Base-by-base conservation (phyloP, 2,329 filamentous ascomycete genomes). In the Aspergillus fumigatiaffinis region DNA sequence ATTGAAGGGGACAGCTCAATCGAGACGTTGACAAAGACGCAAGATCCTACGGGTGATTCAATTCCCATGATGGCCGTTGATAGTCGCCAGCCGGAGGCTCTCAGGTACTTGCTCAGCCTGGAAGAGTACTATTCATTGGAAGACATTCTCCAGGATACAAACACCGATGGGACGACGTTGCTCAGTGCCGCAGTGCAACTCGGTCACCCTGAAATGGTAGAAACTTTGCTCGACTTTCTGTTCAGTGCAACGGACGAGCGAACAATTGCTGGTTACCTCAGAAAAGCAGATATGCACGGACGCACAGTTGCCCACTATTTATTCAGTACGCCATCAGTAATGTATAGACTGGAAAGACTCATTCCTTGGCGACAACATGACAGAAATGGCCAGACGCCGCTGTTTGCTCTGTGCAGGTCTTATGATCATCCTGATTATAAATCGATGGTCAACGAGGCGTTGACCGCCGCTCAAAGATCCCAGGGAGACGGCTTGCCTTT, bases 371-470 rank as follows among this genome's bases (percentile, higher is more conserved):
- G 86, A 57, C 86, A 95, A 73, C 91, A 88, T 64, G 94, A 99
- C 74, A 95, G 92, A 72, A 97, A 97, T 69, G 94, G 94, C 0
- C 94, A 97, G 74, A 99, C 95, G n/a, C 95, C 94, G 1, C 78
- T 99, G 8, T 97, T 99, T 72, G 94, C 94, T 1, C 80, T 97
- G 1, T 97, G 92, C 72, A 86, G 94, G 65, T 97, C 92, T 0
- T 99, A 99, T 69, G 94, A 99, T 69, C 92, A 99, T 72, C 82
- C 87, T 1, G 83, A 92, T 64, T 99, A 99, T 74, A 84, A 85
- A 53, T 79, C 82, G 50, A 97, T 99, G 94, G 90, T 99, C 0
- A 87, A 90, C 63, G 84, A 87, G 58, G 94, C 90, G 4, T 79
- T 99, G 41, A 81, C 85, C 32, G 85, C 89, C 48, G 92, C 94